Evolutionary conservation across 2,329 filamentous ascomycete genomes (phyloP), one percentile per base, ranked within the genome.

Genomic region (Thielaviopsis ethacetica): DNA sequence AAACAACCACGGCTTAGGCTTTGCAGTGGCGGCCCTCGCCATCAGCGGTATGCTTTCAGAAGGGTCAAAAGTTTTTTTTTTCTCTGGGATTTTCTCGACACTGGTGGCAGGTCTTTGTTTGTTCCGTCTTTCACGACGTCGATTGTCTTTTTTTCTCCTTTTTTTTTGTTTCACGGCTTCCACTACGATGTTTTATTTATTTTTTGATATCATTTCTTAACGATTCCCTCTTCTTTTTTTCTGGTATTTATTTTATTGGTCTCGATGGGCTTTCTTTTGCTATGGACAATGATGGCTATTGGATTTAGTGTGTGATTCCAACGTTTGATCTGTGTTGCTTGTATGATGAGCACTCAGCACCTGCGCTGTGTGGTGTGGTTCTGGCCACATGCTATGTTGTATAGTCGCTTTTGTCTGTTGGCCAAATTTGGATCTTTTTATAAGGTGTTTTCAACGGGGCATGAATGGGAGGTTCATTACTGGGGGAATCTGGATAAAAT

Each of bases 21-120:
- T 12, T 34, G 10, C 30, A 34, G 10, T 34, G 5, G 30, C 30
- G 10, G 7, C 10, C 7, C 7, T 34, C 2, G 30, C 30, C 30
- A 34, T 34, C 2, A 34, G 4, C 26, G 22, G n/a, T 17, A 15
- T 44, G 24, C 27, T 24, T 51, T 24, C 24, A 38, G 10, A 30
- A 56, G 54, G 49, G 51, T 44, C 50, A 56, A 60, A 60, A 60
- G 54, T 56, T 60, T 60, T 56, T 60, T 57, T 51, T 60, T 60
- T 47, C 56, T 54, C 52, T 21, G 52, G 53, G 44, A 21, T 53
- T 59, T 59, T 54, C 44, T 58, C 24, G 56, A 54, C 53, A 50
- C 56, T 54, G 53, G 58, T 60, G 58, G 58, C 54, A 60, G 34
- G 54, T 60, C 54, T 57, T 60, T 60, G 38, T 57, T 54, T 58